A percentile compares a stretch with the other conserved stretches of the same genome.
Evolutionary conservation across 805 yeast species (phyloP).

Genomic region (Monosporozyma aerobia): DNA sequence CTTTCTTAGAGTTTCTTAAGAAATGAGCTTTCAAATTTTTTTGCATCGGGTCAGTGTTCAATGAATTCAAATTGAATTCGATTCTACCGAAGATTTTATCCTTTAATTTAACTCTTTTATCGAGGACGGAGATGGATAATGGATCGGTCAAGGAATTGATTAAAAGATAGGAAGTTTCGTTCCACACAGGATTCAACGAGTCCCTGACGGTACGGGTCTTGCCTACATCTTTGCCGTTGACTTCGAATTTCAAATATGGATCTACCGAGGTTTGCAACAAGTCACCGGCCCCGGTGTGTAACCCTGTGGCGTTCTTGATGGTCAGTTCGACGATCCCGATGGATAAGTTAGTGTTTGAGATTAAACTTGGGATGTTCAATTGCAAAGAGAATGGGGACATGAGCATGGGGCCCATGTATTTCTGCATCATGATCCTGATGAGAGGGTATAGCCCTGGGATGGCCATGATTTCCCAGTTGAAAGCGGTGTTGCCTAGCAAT

Average conservation of each 20-base stretch:
- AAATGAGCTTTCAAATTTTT: constrained; percentile 46
- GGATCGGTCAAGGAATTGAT: constrained; percentile 75
- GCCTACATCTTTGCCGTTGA: constrained; percentile 48
- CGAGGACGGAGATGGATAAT: constrained; percentile 60
- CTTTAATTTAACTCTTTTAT: constrained; percentile 62
- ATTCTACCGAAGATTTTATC: constrained; percentile 75
- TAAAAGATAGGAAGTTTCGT: constrained; percentile 65
- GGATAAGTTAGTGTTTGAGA: constrained; percentile 81
- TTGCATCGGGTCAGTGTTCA: constrained; percentile 46
- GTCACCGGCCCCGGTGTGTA: constrained; percentile 52
- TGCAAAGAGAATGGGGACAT: constrained; percentile 89
- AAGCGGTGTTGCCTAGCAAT: constrained; percentile 64
- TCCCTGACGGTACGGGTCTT: constrained; percentile 61
- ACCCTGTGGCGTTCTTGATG: constrained; percentile 54
- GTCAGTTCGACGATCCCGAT: constrained; percentile 76
- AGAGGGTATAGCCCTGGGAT: constrained; percentile 82
- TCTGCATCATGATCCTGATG: constrained; percentile 75
- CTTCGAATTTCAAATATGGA: constrained; percentile 75
- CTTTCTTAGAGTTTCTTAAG: constrained; percentile 72
- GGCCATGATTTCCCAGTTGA: constrained; percentile 79
- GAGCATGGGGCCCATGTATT: constrained; percentile 81
- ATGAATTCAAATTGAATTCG: constrained; percentile 60
- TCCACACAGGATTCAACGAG: constrained; percentile 71
- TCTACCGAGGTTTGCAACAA: constrained; percentile 73
- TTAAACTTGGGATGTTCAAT: constrained; percentile 79